A percentile compares a stretch with the other conserved stretches of the same genome.
Evolutionary conservation across 2,329 filamentous ascomycete species (phyloP).

Genomic region (Apiospora phragmitis): DNA sequence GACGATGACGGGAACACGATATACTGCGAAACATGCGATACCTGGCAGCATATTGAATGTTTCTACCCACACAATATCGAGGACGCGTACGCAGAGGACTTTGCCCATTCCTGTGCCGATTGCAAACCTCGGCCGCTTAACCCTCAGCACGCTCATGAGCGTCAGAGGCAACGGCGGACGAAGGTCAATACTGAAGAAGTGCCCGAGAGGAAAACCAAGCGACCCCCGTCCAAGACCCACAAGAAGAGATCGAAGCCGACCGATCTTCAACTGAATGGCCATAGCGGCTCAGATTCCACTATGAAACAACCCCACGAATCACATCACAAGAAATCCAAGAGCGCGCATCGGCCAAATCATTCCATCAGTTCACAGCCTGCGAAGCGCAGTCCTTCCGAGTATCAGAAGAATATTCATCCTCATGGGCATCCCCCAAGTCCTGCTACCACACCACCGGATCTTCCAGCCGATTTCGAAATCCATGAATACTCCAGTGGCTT

Average conservation of each 20-base stretch:
- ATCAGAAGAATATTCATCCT: conserved; percentile 61
- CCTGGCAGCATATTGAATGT: conserved; percentile 98
- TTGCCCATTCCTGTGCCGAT: conserved; percentile 84
- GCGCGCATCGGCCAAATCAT: conserved; percentile 75
- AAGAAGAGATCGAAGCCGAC: conserved; percentile 84
- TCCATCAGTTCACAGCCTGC: conserved; percentile 68
- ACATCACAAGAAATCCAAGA: conserved; percentile 77
- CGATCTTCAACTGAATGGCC: conserved; percentile 68
- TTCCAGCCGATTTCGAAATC: conserved; percentile 61
- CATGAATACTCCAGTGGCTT: conserved; percentile 77
- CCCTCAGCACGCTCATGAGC: conserved; percentile 70
- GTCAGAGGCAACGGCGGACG: conserved; percentile 61
- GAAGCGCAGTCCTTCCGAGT: conserved; percentile 64
- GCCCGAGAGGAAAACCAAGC: conserved; percentile 71
- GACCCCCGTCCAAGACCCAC: conserved; percentile 75
- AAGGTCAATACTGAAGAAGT: conserved; percentile 44
- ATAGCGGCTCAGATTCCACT: conserved; percentile 57
- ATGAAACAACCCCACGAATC: conserved; percentile 47
- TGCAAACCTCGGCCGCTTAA: conserved; percentile 81
- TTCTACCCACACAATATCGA: conserved; percentile 79
- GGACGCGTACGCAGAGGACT: conserved; percentile 69
- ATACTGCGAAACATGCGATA: conserved; percentile 92
- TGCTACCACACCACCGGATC: conserved; percentile 70
- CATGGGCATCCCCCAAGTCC: conserved; percentile 68
- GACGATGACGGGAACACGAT: conserved; percentile 98